Evolutionary conservation across 352 stramenopile species (phyloP), one percentile per base, ranked within the genome.

Genomic region (Peronospora farinosa): DNA sequence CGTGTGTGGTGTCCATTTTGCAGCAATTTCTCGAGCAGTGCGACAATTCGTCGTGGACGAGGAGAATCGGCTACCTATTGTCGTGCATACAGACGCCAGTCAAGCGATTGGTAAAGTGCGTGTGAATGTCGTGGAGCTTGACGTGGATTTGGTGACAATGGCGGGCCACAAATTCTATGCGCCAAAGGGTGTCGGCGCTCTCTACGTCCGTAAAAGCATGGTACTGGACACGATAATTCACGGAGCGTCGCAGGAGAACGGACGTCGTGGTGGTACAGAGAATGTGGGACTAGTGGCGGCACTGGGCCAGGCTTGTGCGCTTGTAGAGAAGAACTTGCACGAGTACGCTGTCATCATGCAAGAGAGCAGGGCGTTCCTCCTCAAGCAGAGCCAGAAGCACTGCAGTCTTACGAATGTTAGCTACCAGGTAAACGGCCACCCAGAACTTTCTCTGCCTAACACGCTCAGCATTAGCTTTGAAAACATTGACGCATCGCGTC

Each of bases 91-190:
- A 4, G 96, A 99, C 69, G 96, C 96, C 7, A 97, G 92, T 23
- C 96, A 99, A 60, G 91, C 92, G 7, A 76, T 97, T 32, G 96
- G 96, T 25, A 99, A 99, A 65, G 77, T 98, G 17, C 82, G 67
- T 16, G 78, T 96, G 28, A 71, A 77, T 25, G 82, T 97, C 15
- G 54, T 84, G 5, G 65, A 82, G 7, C 69, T 95, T 5, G 71
- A 76, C 36, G 87, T 97, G 17, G 95, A 99, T 55, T 87, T 98
- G 65, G 67, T 99, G 17, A 98, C 94, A 0, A 63, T 99, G 30
- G 95, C 97, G 0, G 96, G 95, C 5, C 96, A 99, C 69, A 99
- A 99, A 67, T 82, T 98, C 49, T 98, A 98, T 48, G 95, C 92
- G 5, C 96, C 96, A 5, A 98, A 98, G 53, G 84, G 84, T 12